A percentile compares a stretch with the other conserved stretches of the same genome.
Conservation (phyloP, 371 early-diverging fungal species). For the Mucor indicus region DNA sequence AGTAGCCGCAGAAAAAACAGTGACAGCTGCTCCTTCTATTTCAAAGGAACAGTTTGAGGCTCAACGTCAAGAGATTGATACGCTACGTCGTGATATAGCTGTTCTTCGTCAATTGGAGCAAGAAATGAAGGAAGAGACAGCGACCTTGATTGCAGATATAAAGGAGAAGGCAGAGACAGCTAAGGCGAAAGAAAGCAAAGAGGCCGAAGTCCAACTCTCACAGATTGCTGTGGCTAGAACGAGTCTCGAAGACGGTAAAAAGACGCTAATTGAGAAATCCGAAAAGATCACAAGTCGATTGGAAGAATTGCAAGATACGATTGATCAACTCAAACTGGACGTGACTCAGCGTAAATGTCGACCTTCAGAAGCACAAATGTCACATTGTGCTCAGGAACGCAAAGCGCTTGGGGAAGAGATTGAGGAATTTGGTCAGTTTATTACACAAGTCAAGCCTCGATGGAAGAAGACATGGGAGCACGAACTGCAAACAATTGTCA, state of each 20-base stretch:
- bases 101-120: slow-evolving; percentile 60
- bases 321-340: slow-evolving; percentile 78
- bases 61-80: slow-evolving; percentile 32
- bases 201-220: slow-evolving; percentile 25
- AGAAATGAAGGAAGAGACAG: slow-evolving; percentile 51
- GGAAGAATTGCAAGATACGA: slow-evolving; percentile 70
- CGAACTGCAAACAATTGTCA: slow-evolving; percentile 77
- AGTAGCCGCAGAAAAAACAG: slow-evolving; percentile 4
- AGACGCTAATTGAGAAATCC: slow-evolving; percentile 56
- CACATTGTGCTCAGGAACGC: slow-evolving; percentile 59
- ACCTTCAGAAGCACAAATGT: slow-evolving; percentile 63
- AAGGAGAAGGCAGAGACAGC: slow-evolving; percentile 34
- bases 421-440: slow-evolving; percentile 54
- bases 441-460: slow-evolving; percentile 61
- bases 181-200: background rate
- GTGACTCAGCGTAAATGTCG: slow-evolving; percentile 71
- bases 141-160: slow-evolving; percentile 35
- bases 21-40: slow-evolving; percentile 8
- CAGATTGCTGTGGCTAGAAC: slow-evolving; percentile 29
- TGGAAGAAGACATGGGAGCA: slow-evolving; percentile 88
- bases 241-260: slow-evolving; percentile 67
- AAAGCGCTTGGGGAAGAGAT: slow-evolving; percentile 52
- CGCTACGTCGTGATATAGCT: slow-evolving; percentile 49
- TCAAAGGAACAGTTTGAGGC: slow-evolving; percentile 20
- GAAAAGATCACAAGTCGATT: slow-evolving; percentile 60